A percentile compares a stretch with the other conserved stretches of the same genome.
Conservation (phyloP, 208 protist genomes). For the Endotrypanum monterogeii region DNA sequence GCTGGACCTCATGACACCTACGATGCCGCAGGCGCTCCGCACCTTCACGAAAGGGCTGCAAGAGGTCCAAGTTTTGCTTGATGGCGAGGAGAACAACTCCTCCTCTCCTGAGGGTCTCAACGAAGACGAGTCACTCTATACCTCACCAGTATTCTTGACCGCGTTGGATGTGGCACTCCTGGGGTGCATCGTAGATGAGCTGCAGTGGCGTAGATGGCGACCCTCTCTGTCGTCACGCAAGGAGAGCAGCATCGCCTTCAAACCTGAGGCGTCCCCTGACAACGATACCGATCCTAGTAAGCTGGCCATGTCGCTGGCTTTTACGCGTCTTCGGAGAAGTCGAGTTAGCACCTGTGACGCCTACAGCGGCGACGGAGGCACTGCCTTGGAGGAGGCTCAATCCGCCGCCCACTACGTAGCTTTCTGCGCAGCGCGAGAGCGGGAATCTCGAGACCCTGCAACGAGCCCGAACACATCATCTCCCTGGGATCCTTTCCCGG, state of each 20-base stretch:
- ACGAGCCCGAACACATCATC: background rate
- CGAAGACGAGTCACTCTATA: background rate
- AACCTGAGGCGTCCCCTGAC: background rate
- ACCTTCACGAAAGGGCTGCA: conserved; percentile 4
- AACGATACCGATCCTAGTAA: background rate
- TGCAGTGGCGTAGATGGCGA: conserved; percentile 28
- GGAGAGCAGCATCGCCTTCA: no score
- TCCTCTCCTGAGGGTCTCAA: background rate
- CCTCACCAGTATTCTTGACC: conserved; percentile 14
- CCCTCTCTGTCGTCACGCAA: background rate
- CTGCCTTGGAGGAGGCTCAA: conserved; percentile 4
- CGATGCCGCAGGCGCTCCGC: conserved; percentile 10
- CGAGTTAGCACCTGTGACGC: background rate
- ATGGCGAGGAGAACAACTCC: conserved; percentile 9
- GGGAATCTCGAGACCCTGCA: background rate
- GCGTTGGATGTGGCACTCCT: conserved; percentile 26
- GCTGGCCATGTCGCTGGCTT: background rate
- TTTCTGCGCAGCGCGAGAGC: conserved; percentile 23
- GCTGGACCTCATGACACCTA: conserved; percentile 20
- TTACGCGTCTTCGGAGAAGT: background rate
- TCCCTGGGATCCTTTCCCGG: background rate
- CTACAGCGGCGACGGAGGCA: background rate
- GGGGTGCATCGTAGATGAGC: conserved; percentile 29
- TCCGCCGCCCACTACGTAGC: conserved; percentile 9
- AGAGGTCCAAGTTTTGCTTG: conserved; percentile 15